A percentile compares a stretch with the other conserved stretches of the same genome.
Conservation (phyloP, 805 yeast genomes). For the Wickerhamomyces alni region DNA sequence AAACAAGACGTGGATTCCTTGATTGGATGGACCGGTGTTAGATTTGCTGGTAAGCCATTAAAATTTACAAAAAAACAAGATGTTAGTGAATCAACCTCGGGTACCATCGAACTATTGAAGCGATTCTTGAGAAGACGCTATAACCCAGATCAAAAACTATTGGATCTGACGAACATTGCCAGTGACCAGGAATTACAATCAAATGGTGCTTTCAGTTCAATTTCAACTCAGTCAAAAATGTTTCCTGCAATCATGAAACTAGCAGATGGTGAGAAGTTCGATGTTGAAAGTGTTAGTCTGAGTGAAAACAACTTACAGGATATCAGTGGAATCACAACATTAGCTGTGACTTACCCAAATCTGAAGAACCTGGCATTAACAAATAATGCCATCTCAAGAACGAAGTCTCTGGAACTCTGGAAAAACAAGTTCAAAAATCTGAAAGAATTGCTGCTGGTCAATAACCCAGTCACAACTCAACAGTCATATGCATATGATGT, state of each 20-base stretch:
- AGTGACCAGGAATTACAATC: conserved; percentile 54
- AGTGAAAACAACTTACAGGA: conserved; percentile 63
- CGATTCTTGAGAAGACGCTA: conserved; percentile 62
- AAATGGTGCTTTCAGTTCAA: conserved; percentile 59
- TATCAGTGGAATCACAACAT: conserved; percentile 48
- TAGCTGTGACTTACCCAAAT: conserved; percentile 70
- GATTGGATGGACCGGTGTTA: conserved; percentile 62
- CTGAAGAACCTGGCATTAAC: conserved; percentile 76
- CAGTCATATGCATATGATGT: conserved; percentile 53
- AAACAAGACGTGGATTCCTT: conserved; percentile 54
- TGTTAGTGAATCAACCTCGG: conserved; percentile 22
- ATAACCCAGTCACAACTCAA: conserved; percentile 62
- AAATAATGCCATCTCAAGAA: conserved; percentile 58
- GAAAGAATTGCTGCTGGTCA: conserved; percentile 70
- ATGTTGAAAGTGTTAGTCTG: conserved; percentile 65
- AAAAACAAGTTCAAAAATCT: conserved; percentile 65
- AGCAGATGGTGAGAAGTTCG: conserved; percentile 47
- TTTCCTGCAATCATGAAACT: conserved; percentile 86
- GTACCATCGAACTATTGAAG: conserved; percentile 58
- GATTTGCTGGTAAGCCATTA: conserved; percentile 71
- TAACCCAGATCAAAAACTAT: conserved; percentile 53
- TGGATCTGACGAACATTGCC: conserved; percentile 62
- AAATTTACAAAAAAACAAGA: conserved; percentile 30
- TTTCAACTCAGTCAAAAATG: conserved; percentile 67
- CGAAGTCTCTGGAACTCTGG: conserved; percentile 66